These are phyloP conservation scores for Eucalyptus lansdowneana DNA, from an alignment of 345 rosid genomes.

Conservation along the genomic window DNA sequence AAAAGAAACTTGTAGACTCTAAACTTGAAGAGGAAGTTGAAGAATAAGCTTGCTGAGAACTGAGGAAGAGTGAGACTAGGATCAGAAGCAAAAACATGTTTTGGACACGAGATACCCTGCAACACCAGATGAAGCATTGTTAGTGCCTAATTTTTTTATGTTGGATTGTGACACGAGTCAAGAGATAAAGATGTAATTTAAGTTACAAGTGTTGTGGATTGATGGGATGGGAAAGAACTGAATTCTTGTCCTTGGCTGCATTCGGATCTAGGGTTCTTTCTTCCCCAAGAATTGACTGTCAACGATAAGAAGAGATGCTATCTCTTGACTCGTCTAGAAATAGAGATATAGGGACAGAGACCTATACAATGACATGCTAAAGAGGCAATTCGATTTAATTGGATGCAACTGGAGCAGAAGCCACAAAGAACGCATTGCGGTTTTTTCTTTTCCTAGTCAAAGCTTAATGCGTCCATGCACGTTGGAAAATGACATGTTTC, in stretches of 20 bases:
- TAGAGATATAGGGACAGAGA: not conserved
- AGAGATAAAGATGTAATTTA: not conserved
- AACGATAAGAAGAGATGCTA: not conserved
- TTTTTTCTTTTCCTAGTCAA: not conserved
- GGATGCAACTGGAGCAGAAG: not conserved
- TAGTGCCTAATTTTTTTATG: not conserved
- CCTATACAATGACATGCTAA: not conserved
- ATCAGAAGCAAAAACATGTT: slow-evolving; percentile 1
- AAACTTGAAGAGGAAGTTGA: not conserved
- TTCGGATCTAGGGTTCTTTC: not conserved
- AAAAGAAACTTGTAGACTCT: not conserved
- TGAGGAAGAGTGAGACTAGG: not conserved
- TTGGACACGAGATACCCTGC: not conserved
- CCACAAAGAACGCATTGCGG: not conserved
- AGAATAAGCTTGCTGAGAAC: not conserved
- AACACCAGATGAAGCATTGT: not conserved
- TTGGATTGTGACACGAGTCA: too few species aligned
- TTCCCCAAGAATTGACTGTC: not conserved
- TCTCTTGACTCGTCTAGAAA: not conserved
- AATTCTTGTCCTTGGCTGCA: not conserved
- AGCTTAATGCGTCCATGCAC: not conserved
- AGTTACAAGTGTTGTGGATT: not conserved
- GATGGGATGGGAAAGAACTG: not conserved
- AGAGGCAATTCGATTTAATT: not conserved
- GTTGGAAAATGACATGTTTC: not conserved